Base-by-base conservation (phyloP, 2,329 filamentous ascomycete species). In the Trichoderma sp. region DNA sequence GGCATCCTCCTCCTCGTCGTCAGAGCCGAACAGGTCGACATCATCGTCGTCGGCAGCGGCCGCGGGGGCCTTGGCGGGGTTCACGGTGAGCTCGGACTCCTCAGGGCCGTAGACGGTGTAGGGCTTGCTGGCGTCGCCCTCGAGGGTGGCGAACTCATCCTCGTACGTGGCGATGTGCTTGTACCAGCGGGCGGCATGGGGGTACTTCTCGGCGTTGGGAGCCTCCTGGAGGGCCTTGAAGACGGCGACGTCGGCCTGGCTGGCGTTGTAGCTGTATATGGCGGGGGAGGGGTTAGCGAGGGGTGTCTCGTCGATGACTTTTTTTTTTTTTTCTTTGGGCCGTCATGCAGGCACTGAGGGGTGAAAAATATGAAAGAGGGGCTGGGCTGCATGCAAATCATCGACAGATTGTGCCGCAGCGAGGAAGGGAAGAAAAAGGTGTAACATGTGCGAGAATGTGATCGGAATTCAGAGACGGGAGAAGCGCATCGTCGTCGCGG, bases 141-240 rank as follows among this genome's bases (percentile, higher is more conserved):
- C 87, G 60, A 99, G 91, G 70, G 88, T 90, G 75, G 90, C 85
- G 84, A 98, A 98, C 81, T 98, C 94, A 72, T 90, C 85, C 86
- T 96, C 89, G 84, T 91, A 97, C 74, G 91, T 90, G 79, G 91
- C 88, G 78, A 97, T 92, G 88, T 99, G 94, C 88, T 96, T 97
- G 89, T 97, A 97, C 95, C 95, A 99, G 81, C 95, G 90, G 77
- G 92, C 92, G 76, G 90, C 93, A 83, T 97, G 85, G 76, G 94
- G 93, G 88, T 90, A 97, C 85, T 96, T 96, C 79, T 85, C 84
- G 75, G 90, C 86, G 72, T 90, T 88, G 74, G 95, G 95, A 67
- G 87, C 81, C 73, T 84, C 81, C 76, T 85, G 88, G 78, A 97
- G 80, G 75, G 91, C 91, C 88, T 98, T 96, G 91, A 91, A 98